Percentiles rank a stretch among this genome's conserved stretches.
Evolutionary conservation across 1,139 yeast species (phyloP).

Genomic region (Pneumocystis sp.): DNA sequence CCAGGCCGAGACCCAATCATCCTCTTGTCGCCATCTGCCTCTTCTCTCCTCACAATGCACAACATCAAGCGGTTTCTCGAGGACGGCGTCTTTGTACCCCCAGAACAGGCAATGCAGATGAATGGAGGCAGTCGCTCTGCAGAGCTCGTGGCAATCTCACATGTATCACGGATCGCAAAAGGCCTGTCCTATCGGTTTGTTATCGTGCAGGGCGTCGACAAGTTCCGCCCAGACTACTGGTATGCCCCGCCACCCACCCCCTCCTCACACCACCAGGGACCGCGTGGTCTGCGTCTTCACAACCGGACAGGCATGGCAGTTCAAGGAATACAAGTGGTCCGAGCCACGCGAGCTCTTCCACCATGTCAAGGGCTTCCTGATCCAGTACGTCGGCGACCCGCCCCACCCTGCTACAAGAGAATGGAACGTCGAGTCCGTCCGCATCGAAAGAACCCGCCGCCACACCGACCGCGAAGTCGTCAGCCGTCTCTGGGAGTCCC

Average conservation of each 20-base stretch:
- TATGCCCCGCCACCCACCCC: no score
- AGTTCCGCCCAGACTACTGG: conserved; percentile 96
- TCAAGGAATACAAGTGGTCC: conserved; percentile 68
- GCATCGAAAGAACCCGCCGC: conserved; percentile 66
- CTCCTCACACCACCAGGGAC: no score
- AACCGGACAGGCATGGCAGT: conserved; percentile 97
- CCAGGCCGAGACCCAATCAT: conserved; percentile 65
- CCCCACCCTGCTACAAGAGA: conserved; percentile 45
- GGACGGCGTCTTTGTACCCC: conserved; percentile 54
- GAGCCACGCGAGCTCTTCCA: conserved; percentile 72
- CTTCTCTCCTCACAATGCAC: conserved; percentile 65
- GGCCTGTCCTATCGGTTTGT: conserved; percentile 46
- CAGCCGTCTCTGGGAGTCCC: conserved; percentile 60
- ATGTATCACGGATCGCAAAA: conserved; percentile 38
- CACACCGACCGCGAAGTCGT: conserved; percentile 81
- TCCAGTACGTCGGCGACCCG: conserved; percentile 58
- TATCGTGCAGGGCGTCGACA: conserved; percentile 77
- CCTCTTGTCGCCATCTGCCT: conserved; percentile 84
- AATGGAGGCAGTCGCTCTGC: conserved; percentile 14
- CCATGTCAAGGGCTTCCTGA: conserved; percentile 66
- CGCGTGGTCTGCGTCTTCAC: conserved; percentile 90
- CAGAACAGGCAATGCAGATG: conserved; percentile 25
- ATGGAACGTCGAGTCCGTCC: conserved; percentile 76
- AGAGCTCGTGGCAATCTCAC: conserved; percentile 27
- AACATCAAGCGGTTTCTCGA: conserved; percentile 75